Conservation (phyloP, 2,329 filamentous ascomycete genomes). For the Fusarium sambucinum region DNA sequence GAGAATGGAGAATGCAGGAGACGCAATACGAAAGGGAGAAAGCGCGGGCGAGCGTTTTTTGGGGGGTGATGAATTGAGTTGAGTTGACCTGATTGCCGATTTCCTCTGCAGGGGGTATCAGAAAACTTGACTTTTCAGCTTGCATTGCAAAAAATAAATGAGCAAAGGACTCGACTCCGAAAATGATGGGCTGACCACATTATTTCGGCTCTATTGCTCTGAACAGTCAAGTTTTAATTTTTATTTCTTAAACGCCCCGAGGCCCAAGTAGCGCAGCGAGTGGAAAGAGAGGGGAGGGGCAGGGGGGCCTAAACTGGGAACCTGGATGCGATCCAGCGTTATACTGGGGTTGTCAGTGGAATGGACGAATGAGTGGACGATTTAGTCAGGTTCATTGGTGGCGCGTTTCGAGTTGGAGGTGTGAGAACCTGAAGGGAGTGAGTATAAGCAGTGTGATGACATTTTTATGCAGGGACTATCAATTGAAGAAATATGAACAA, state of each 20-base stretch:
- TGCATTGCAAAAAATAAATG: background rate
- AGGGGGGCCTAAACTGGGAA: constrained; percentile 16
- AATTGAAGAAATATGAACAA: background rate
- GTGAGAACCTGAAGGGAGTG: constrained; percentile 16
- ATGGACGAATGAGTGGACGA: constrained; percentile 17
- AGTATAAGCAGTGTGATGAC: constrained; percentile 11
- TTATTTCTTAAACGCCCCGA: background rate
- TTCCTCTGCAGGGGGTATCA: background rate
- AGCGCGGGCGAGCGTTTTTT: constrained; percentile 32
- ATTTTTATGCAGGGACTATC: constrained; percentile 30
- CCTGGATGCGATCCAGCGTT: constrained; percentile 15
- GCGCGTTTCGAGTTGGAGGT: constrained; percentile 29
- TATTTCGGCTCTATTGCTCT: background rate
- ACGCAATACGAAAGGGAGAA: constrained; percentile 36
- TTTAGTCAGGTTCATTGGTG: constrained; percentile 28
- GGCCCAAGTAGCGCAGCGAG: background rate
- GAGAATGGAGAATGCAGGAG: constrained; percentile 32
- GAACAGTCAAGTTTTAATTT: background rate
- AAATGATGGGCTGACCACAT: background rate
- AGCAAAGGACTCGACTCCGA: background rate
- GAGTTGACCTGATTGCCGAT: background rate
- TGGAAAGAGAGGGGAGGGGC: constrained; percentile 9
- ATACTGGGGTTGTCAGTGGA: constrained; percentile 27
- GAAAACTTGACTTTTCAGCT: background rate
- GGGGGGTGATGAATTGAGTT: constrained; percentile 22